Percentiles rank a stretch among this genome's conserved stretches.
Conservation (phyloP, 73 alveolate species). For the Stentor coeruleus region DNA sequence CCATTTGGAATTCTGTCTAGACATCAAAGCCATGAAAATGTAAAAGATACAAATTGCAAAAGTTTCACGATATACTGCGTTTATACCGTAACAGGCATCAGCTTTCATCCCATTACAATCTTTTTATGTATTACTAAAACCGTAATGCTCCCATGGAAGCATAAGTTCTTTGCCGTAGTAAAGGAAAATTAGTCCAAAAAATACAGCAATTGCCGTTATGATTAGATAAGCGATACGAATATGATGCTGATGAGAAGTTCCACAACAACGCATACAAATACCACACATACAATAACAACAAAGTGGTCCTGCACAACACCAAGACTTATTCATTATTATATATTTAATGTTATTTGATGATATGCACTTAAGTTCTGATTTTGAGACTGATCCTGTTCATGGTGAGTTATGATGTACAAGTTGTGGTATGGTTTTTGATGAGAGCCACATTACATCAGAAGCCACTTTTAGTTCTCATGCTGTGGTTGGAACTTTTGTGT, state of each 20-base stretch:
- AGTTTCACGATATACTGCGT: conserved; percentile 2
- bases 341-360: too few species aligned
- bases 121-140: neutral
- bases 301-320: neutral
- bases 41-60: neutral
- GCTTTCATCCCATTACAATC: neutral
- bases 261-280: neutral
- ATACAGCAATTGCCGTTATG: neutral
- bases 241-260: conserved; percentile 23
- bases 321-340: neutral
- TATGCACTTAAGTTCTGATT: conserved; percentile 29
- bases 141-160: neutral
- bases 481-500: conserved; percentile 2
- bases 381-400: conserved; percentile 30
- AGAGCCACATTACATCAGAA: neutral
- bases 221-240: neutral
- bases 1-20: neutral
- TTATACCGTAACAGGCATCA: neutral
- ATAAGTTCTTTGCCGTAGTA: neutral
- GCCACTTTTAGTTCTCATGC: conserved; percentile 1
- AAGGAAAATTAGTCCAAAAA: neutral
- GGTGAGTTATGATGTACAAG: conserved; percentile 33
- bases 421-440: conserved; percentile 45
- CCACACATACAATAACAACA: conserved; percentile 17
- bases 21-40: neutral